phyloP scores from a whole-genome alignment of 805 yeast species.

The Lipomyces mesembrius region DNA sequence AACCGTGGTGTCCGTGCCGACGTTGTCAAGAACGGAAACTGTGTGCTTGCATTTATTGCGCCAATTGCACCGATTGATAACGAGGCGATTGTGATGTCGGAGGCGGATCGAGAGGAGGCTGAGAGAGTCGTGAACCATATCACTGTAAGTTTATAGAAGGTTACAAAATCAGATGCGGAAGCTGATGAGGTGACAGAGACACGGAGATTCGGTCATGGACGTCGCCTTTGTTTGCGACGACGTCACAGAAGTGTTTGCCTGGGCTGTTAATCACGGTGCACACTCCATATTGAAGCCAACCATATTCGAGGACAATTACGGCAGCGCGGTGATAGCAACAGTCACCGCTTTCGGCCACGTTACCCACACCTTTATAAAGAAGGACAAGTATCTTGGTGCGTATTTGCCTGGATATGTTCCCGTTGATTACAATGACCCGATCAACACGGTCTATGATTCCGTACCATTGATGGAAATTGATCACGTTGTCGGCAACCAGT shows the following conservation, averaged over 20 bases:
- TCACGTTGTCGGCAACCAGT: slow-evolving; percentile 81
- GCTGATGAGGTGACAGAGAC: slow-evolving; percentile 45
- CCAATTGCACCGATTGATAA: slow-evolving; percentile 49
- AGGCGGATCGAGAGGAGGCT: slow-evolving; percentile 16
- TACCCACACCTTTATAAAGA: slow-evolving; percentile 69
- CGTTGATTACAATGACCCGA: slow-evolving; percentile 30
- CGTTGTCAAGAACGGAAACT: slow-evolving; percentile 63
- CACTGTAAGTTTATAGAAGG: slow-evolving; percentile 5
- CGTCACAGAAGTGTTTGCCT: slow-evolving; percentile 51
- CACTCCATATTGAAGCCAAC: slow-evolving; percentile 45
- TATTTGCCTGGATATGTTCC: slow-evolving; percentile 59
- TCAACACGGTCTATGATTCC: slow-evolving; percentile 45
- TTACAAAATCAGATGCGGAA: background rate
- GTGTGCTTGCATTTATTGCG: slow-evolving; percentile 55
- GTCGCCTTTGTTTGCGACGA: slow-evolving; percentile 67
- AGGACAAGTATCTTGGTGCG: slow-evolving; percentile 47
- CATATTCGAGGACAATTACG: slow-evolving; percentile 52
- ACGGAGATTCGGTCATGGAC: slow-evolving; percentile 84
- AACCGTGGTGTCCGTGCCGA: slow-evolving; percentile 44
- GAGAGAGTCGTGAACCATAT: slow-evolving; percentile 14
- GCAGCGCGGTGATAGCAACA: slow-evolving; percentile 59
- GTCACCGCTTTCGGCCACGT: slow-evolving; percentile 64
- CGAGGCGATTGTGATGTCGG: slow-evolving; percentile 38
- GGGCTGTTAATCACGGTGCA: slow-evolving; percentile 63
- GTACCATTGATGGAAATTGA: slow-evolving; percentile 58